Base-by-base conservation (phyloP, 176 grass and related monocot genomes). In the Hsuehochloa calcarea region DNA sequence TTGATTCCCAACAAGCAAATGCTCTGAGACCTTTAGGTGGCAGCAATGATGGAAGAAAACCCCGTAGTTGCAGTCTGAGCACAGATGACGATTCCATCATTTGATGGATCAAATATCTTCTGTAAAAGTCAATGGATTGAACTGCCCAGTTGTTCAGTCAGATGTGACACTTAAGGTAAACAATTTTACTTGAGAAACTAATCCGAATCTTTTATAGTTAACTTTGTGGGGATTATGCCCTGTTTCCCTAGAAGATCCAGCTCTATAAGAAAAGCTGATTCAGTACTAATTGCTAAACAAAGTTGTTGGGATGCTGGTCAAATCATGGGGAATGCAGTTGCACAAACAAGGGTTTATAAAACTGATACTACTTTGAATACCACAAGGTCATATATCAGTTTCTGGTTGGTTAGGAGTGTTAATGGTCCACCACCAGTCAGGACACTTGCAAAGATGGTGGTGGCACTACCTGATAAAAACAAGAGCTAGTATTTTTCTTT, bases 1-100 rank as follows among this genome's bases (percentile, higher is more conserved):
- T 98, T 85, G 96, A 98, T 77, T 95, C 93, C 56, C 96, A 98
- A 52, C 96, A 98, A 89, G 93, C 91, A 61, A 98, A 98, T 95
- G 96, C 96, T 84, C 67, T 98, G 19, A 90, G 90, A 74, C 84
- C 91, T 88, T 88, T 98, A 81, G 89, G 90, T 46, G 78, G 84
- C 38, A 86, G 70, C 25, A 90, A 78, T 72, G 86, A 84, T 81
- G 92, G 92, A 90, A 90, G 74, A 47, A 87, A 85, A 80, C 58
- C 70, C 63, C 72, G 76, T 37, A 88, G 72, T 81, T 79, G 67
- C 91, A 92, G 46, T 51, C 62, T 95, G 56, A 93, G 91, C 63
- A 85, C 86, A 51, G 91, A 95, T 74, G 93, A 98, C 22, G 91
- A 16, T 98, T 93, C 78, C 11, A n/a, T 81, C 82, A 91, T 85